These are phyloP conservation scores for Fragilaria crotonensis DNA, from an alignment of 108 stramenopile species.

Conservation along the genomic window DNA sequence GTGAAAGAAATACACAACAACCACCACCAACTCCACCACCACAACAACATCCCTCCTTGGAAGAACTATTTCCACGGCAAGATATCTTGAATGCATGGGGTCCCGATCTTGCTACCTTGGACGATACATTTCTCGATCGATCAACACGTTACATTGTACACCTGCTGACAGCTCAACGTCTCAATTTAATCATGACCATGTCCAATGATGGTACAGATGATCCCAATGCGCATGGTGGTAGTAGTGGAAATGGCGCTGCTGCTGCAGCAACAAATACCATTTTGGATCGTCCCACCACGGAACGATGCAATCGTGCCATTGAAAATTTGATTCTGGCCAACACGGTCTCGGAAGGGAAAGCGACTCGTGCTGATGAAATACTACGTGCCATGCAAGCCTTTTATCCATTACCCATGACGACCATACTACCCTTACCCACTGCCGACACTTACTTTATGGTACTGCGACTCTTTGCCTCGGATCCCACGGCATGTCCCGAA, in stretches of 20 bases:
- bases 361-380: slow-evolving; percentile 6
- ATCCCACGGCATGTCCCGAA: neutral
- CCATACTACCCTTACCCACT: slow-evolving; percentile 2
- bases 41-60: no score
- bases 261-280: neutral
- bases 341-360: neutral
- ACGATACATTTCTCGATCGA: neutral
- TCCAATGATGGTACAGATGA: no score
- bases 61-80: neutral
- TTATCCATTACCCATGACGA: no score
- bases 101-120: neutral
- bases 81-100: slow-evolving; percentile 2
- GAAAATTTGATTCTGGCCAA: neutral
- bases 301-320: slow-evolving; percentile 3
- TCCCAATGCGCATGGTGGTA: no score
- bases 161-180: neutral
- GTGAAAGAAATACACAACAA: no score
- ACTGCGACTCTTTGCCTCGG: neutral
- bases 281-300: slow-evolving; percentile 4
- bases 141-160: neutral
- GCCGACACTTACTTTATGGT: slow-evolving; percentile 4
- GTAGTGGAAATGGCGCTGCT: no score
- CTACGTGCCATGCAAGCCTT: slow-evolving; percentile 1
- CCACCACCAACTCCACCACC: no score
- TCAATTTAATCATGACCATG: neutral